These are phyloP conservation scores for Amylocarpus encephaloides DNA, from an alignment of 2,329 filamentous ascomycete species.

Conservation along the genomic window DNA sequence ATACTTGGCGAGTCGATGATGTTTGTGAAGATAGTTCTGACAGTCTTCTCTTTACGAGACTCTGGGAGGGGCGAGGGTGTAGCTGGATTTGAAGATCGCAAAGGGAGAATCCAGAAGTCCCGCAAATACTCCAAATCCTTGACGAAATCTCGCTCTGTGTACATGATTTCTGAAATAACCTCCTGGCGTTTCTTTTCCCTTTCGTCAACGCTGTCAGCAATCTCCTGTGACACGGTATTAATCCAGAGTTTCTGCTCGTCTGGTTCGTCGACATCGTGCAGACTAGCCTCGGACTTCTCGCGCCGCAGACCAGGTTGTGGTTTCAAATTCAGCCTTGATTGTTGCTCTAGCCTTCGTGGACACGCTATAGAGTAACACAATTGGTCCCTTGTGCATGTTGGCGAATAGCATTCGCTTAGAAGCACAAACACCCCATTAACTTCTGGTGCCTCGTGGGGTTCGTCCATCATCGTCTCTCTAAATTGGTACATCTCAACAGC, in stretches of 20 bases:
- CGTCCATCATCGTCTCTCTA: slow-evolving; percentile 83
- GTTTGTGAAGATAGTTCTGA: slow-evolving; percentile 92
- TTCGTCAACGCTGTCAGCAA: slow-evolving; percentile 84
- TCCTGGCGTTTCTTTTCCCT: slow-evolving; percentile 96
- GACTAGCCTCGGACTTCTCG: slow-evolving; percentile 60
- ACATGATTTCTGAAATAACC: slow-evolving; percentile 96
- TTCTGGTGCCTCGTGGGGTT: slow-evolving; percentile 59
- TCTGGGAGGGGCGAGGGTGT: slow-evolving; percentile 79
- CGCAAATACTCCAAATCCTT: slow-evolving; percentile 96
- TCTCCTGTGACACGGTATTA: slow-evolving; percentile 92
- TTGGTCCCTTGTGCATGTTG: slow-evolving; percentile 90
- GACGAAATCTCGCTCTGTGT: slow-evolving; percentile 97
- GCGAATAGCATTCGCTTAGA: slow-evolving; percentile 94
- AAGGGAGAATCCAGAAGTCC: slow-evolving; percentile 96
- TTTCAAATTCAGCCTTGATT: slow-evolving; percentile 88
- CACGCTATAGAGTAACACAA: slow-evolving; percentile 98
- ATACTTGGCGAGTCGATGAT: slow-evolving; percentile 78
- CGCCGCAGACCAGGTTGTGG: slow-evolving; percentile 72
- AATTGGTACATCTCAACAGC: slow-evolving; percentile 95
- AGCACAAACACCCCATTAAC: slow-evolving; percentile 97
- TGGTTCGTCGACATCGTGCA: slow-evolving; percentile 82
- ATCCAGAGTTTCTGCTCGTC: slow-evolving; percentile 99
- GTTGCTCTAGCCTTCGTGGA: slow-evolving; percentile 86
- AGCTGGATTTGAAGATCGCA: slow-evolving; percentile 62
- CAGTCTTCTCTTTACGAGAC: slow-evolving; percentile 79